phyloP scores from a whole-genome alignment of 2,329 filamentous ascomycete genomes.

The Hypoxylon sp. region DNA sequence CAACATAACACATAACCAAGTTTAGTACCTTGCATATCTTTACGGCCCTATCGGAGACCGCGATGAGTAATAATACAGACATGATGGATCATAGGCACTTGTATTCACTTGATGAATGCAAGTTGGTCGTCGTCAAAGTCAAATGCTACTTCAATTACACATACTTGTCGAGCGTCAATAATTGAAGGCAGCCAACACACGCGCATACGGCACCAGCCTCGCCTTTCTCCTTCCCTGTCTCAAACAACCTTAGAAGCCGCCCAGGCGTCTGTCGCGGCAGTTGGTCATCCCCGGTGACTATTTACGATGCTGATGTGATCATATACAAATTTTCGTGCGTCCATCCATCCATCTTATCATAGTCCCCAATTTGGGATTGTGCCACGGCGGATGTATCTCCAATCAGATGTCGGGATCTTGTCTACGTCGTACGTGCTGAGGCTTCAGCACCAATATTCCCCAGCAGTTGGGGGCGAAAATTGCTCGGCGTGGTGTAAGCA shows the following conservation, averaged over 20 bases:
- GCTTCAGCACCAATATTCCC: constrained; percentile 18
- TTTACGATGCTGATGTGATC: constrained; percentile 43
- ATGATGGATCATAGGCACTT: constrained; percentile 9
- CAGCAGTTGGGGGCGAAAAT: constrained; percentile 26
- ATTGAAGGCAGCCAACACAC: constrained; percentile 19
- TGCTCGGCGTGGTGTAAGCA: constrained; percentile 10
- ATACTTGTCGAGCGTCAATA: constrained; percentile 1
- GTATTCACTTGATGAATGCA: constrained; percentile 21
- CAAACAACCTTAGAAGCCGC: constrained; percentile 12
- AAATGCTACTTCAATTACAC: constrained; percentile 3
- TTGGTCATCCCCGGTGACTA: constrained; percentile 36
- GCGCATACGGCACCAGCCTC: constrained; percentile 17
- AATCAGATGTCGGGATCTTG: constrained; percentile 34
- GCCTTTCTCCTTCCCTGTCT: constrained; percentile 10
- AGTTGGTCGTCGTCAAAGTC: constrained; percentile 26
- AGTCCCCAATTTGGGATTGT: constrained; percentile 29
- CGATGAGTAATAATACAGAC: constrained; percentile 12
- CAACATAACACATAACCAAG: constrained; percentile 26
- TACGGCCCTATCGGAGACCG: constrained; percentile 24
- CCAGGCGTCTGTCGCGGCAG: constrained; percentile 41
- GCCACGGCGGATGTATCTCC: constrained; percentile 30
- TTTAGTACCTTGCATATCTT: constrained; percentile 34
- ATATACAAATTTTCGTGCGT: constrained; percentile 27
- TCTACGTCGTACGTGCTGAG: constrained; percentile 25
- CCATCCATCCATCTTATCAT: constrained; percentile 27